Evolutionary conservation across 495 filamentous ascomycete species (phyloP), one percentile per base, ranked within the genome.

Genomic region (Stereocaulon alpinum): DNA sequence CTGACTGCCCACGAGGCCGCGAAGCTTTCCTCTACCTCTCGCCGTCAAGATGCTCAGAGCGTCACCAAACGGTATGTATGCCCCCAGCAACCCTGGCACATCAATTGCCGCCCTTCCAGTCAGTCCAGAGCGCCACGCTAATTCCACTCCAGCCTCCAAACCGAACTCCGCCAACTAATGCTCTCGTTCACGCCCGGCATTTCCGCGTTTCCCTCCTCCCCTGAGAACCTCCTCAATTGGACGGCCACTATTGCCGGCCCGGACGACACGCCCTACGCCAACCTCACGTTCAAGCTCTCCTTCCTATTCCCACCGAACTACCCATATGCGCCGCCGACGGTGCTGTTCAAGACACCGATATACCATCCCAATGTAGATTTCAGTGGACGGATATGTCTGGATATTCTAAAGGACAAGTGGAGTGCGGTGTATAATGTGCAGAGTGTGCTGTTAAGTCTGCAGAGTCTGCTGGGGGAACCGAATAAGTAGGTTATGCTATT

Each of bases 391-490:
- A 95, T 95, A 72, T 95, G 90, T 71, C 77, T 99, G 60, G 94
- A 97, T 72, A 99, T 99, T 65, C 76, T 99, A 54, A 96, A 95
- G 77, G 93, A 96, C 69, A 95, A 95, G 75, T 97, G 93, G 93
- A 95, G 89, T 63, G 85, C 86, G 20, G 89, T 92, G 15, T 95
- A 96, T 79, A 96, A 96, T 66, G 86, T 93, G 58, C 88, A 93
- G 73, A 93, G 85, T 47, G 88, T 99, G 24, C 74, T 99, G 49
- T 73, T 99, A 64, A 96, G 91, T 62, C 70, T 99, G 72, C 93
- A 99, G 74, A 95, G 90, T 72, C 75, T 99, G 64, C 82, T 99
- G 3, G 93, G 92, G 20, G 93, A 97, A 70, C 93, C 93, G 5
- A 99, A 99, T 74, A 96, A 96, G 94, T 98, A 78, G 68, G 84